Evolutionary conservation across 2,329 filamentous ascomycete genomes (phyloP).

Genomic region (Colletotrichum sp.): DNA sequence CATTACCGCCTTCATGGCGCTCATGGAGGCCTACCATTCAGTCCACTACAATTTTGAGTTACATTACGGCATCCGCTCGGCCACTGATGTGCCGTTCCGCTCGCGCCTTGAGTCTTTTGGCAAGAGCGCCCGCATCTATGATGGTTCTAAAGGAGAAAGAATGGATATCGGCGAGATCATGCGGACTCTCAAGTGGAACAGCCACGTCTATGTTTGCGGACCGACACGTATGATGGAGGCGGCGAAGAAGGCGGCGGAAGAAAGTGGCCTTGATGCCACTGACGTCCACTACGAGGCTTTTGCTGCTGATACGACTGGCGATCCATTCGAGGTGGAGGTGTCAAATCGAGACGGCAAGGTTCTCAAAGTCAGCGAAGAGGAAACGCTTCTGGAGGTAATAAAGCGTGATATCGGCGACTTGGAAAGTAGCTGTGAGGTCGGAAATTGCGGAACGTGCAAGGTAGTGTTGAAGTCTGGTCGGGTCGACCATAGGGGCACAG

Average conservation of each 20-base stretch:
- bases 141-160: constrained; percentile 52
- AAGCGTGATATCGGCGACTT: constrained; percentile 46
- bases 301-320: constrained; percentile 55
- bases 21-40: constrained; percentile 44
- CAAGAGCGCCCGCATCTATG: constrained; percentile 54
- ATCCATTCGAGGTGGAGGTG: constrained; percentile 65
- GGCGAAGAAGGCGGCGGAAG: constrained; percentile 43
- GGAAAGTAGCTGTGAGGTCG: constrained; percentile 57
- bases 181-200: constrained; percentile 52
- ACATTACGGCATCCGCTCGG: constrained; percentile 63
- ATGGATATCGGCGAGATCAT: constrained; percentile 58
- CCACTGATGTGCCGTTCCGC: constrained; percentile 59
- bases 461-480: constrained; percentile 44
- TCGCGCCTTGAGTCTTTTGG: constrained; percentile 48
- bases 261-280: constrained; percentile 46
- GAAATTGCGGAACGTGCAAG: constrained; percentile 60
- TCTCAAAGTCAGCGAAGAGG: constrained; percentile 51
- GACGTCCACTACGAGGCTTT: constrained; percentile 69
- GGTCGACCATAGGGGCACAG: constrained; percentile 56
- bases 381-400: constrained; percentile 55
- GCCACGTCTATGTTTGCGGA: constrained; percentile 67
- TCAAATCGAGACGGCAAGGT: constrained; percentile 40
- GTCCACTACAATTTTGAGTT: constrained; percentile 57
- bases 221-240: constrained; percentile 62
- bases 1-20: constrained; percentile 66